Evolutionary conservation across 2,329 filamentous ascomycete species (phyloP), one percentile per base, ranked within the genome.

Genomic region (Leptographium flavum): DNA sequence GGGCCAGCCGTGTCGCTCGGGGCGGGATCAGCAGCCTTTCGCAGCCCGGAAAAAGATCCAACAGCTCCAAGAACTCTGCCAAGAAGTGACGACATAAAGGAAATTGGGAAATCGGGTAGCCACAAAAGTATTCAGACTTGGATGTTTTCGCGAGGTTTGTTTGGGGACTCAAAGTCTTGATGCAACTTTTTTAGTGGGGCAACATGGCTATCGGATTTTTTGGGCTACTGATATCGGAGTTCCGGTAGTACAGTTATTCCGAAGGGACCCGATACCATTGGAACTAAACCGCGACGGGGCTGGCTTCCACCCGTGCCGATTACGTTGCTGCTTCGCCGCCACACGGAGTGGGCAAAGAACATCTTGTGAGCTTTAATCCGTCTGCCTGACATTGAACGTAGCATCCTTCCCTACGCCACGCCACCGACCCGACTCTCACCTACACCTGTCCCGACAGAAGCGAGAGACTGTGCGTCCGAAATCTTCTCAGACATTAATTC

Each of bases 131-230:
- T n/a, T n/a, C n/a, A n/a, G n/a, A n/a, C n/a, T n/a, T n/a, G n/a
- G 19, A 9, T 19, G 25, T 11, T 8, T 17, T 17, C 22, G 14
- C 23, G 25, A 13, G 11, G 25, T 10, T n/a, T n/a, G n/a, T n/a
- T n/a, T n/a, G n/a, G n/a, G n/a, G n/a, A n/a, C n/a, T 21, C 19
- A n/a, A 32, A 38, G 28, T 22, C 17, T 28, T 30, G 22, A n/a
- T 2, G 37, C 28, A 40, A 40, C 33, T 45, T 58, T 58, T 58
- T 57, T 57, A 56, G 55, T 54, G 56, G 56, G 51, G 52, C 50
- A 36, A 6, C 19, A 9, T 15, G 27, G 15, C 11, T 41, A 33
- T 40, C 22, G 19, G n/a, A 30, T 27, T n/a, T 13, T 30, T 23
- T 6, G n/a, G n/a, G n/a, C n/a, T n/a, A 13, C 36, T 23, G 27